A percentile compares a stretch with the other conserved stretches of the same genome.
phyloP scores from a whole-genome alignment of 2,329 filamentous ascomycete species.

The Trichocomaceae sp. region DNA sequence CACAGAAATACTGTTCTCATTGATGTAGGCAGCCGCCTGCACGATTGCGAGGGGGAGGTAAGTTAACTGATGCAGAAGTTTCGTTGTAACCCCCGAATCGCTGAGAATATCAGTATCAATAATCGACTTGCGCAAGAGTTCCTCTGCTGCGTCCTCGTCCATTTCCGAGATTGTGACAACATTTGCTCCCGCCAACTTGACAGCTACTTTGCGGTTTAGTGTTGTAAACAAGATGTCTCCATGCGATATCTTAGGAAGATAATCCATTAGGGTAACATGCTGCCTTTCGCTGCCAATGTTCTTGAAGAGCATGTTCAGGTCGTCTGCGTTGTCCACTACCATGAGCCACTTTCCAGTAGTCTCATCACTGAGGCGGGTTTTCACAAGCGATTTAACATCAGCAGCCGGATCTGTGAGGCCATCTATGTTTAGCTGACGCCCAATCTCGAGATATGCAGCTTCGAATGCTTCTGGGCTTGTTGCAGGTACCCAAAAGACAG shows the following conservation, averaged over 20 bases:
- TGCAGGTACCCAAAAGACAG: slow-evolving; percentile 17
- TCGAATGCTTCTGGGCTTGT: slow-evolving; percentile 15
- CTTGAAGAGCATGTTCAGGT: slow-evolving; percentile 13
- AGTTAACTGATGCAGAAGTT: slow-evolving; percentile 16
- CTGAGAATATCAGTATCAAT: slow-evolving; percentile 3
- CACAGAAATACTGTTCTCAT: background rate
- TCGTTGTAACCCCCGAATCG: background rate
- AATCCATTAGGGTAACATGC: slow-evolving; percentile 5
- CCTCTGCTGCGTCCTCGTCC: slow-evolving; percentile 10
- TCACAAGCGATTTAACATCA: slow-evolving; percentile 9
- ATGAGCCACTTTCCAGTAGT: slow-evolving; percentile 17
- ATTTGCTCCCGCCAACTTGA: slow-evolving; percentile 15
- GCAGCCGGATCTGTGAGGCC: slow-evolving; percentile 1
- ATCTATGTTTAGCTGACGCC: slow-evolving; percentile 4
- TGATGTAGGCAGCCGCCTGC: slow-evolving; percentile 20
- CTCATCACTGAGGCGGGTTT: slow-evolving; percentile 7
- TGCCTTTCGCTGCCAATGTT: slow-evolving; percentile 2
- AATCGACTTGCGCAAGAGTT: slow-evolving; percentile 7
- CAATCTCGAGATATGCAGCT: slow-evolving; percentile 12
- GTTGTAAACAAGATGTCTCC: slow-evolving; percentile 22
- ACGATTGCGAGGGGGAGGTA: slow-evolving; percentile 22
- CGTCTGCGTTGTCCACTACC: slow-evolving; percentile 21
- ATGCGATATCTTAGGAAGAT: slow-evolving; percentile 18
- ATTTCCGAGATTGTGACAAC: slow-evolving; percentile 19
- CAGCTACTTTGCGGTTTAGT: slow-evolving; percentile 12